Conservation (phyloP, 179 eudicot species). For the Beta lomatogona region DNA sequence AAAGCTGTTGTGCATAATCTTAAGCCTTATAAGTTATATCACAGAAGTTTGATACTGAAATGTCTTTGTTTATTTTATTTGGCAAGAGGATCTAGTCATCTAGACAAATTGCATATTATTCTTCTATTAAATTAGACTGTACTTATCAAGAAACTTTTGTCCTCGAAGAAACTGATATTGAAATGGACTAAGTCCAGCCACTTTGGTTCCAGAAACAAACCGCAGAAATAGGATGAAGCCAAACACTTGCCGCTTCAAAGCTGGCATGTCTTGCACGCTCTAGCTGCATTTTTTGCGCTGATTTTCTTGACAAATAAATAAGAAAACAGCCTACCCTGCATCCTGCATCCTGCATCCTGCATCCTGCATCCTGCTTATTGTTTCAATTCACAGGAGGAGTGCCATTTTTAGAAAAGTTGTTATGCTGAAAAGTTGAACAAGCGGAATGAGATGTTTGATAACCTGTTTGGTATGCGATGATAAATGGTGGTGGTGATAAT, state of each 20-base stretch:
- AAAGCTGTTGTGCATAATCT: background rate
- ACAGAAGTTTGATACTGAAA: background rate
- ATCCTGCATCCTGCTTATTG: background rate
- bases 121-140: constrained; percentile 2
- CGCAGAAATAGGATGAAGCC: constrained; percentile 17
- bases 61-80: background rate
- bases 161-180: background rate
- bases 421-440: background rate
- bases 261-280: background rate
- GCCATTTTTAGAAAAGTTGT: too few species aligned
- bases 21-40: background rate
- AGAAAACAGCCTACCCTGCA: background rate
- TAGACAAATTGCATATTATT: background rate
- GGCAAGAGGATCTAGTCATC: background rate
- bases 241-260: constrained; percentile 6
- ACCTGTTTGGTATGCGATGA: too few species aligned
- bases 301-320: background rate
- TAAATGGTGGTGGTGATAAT: too few species aligned
- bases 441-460: too few species aligned
- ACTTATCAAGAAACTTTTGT: background rate
- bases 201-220: constrained; percentile 4
- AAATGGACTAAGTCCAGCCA: background rate
- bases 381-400: background rate
- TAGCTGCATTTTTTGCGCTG: background rate
- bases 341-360: constrained; percentile 5